Evolutionary conservation across 176 grass and related monocot genomes (phyloP).

Genomic region (Metroxylon sagu): DNA sequence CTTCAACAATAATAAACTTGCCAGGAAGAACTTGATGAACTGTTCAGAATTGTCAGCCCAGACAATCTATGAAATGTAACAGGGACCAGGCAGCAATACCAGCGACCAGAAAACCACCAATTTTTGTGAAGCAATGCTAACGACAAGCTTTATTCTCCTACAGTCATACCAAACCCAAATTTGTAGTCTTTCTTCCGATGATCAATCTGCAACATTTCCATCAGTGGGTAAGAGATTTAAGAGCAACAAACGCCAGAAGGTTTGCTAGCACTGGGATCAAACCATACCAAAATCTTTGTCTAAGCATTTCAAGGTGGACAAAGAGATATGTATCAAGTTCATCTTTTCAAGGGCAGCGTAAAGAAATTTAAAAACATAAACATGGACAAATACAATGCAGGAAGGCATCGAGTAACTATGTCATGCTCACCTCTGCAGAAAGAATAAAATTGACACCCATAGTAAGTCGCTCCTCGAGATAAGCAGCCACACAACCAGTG

Average conservation of each 20-base stretch:
- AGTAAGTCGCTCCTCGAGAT: constrained; percentile 86
- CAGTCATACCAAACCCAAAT: constrained; percentile 93
- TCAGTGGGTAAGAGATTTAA: too few relatives aligned
- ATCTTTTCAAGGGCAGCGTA: too few relatives aligned
- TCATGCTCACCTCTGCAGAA: constrained; percentile 66
- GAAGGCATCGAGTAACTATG: too few relatives aligned
- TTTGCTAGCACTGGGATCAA: too few relatives aligned
- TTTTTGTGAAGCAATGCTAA: constrained; percentile 15
- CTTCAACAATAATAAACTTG: neutral
- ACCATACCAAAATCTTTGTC: too few relatives aligned
- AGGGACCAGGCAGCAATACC: neutral
- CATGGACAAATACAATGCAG: neutral
- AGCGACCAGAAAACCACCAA: constrained; percentile 11
- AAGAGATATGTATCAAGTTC: too few relatives aligned
- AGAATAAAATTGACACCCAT: constrained; percentile 99
- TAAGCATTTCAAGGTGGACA: too few relatives aligned
- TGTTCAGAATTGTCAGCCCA: neutral
- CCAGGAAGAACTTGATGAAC: constrained; percentile 11
- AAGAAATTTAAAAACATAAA: neutral
- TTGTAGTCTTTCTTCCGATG: constrained; percentile 98
- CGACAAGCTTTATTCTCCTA: constrained; percentile 61
- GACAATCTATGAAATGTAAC: constrained; percentile 3
- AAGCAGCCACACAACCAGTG: constrained; percentile 71
- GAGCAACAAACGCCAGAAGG: too few relatives aligned
- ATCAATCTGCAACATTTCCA: constrained; percentile 54